Evolutionary conservation across 1,139 yeast genomes (phyloP), one percentile per base, ranked within the genome.

Genomic region (Zygosaccharomyces sapae): DNA sequence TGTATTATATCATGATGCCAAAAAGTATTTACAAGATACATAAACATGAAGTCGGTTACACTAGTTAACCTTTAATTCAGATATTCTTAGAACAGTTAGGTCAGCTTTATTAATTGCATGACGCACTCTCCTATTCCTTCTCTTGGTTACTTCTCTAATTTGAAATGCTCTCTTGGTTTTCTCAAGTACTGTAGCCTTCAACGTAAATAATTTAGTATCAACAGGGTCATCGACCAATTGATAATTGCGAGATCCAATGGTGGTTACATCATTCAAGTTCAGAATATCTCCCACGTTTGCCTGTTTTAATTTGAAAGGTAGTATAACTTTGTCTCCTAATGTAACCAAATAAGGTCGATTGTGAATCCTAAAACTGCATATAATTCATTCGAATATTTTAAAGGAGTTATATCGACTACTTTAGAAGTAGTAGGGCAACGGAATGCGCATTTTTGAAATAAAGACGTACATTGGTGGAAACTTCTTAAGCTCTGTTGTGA

Each of bases 331-430:
- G 66, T 92, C 99, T 18, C 98, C 98, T 56, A 83, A 80, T 18
- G 98, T 89, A 19, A 92, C 95, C 52, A 92, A 72, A 62, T 87
- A 90, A 41, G 95, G 88, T 67, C 89, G 81, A 65, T 84, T 81
- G 70, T 89, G 94, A 41, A 92, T 77, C 59, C 80, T 82, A 57
- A 90, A 77, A 7, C 75, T 43, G 98, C 98, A 62, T 89, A 92
- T 38, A 92, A 69, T 53, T 77, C 74, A 43, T 72, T 70, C 53
- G 88, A 86, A 48, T 79, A 76, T 62, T 83, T 86, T 54, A 90
- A 69, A 9, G 88, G 81, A 2, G 73, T 68, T 43, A 76, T 60
- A 50, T 76, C 80, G 3, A 48, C 20, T n/a, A n/a, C 16, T 9
- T 24, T 37, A 10, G n/a, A 3, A 19, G 31, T 6, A 18, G 19